Evolutionary conservation across 176 grass and related monocot species (phyloP).

Genomic region (Eleusine coracana): DNA sequence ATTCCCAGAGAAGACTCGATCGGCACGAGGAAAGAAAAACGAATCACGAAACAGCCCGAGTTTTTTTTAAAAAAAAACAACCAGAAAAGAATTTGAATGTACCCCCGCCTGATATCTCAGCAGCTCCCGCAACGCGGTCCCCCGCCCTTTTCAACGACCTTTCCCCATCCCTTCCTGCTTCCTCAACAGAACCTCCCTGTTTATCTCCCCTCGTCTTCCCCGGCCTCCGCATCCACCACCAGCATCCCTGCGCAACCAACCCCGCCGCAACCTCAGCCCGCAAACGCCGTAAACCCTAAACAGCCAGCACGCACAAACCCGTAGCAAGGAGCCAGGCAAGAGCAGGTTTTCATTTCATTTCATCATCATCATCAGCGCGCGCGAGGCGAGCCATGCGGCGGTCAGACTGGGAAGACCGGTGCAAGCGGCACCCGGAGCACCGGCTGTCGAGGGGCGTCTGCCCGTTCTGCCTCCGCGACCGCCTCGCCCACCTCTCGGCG

Average conservation of each 20-base stretch:
- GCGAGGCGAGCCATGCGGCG: conserved; percentile 48
- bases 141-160: conserved; percentile 3
- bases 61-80: not conserved
- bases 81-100: not conserved
- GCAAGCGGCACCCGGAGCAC: conserved; percentile 85
- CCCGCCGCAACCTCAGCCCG: not conserved
- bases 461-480: conserved; percentile 83
- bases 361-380: too few species aligned
- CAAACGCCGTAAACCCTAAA: conserved; percentile 10
- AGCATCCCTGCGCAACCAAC: not conserved
- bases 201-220: not conserved
- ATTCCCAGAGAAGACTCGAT: not conserved
- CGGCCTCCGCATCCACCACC: not conserved
- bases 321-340: too few species aligned
- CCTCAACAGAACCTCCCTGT: not conserved
- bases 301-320: not conserved
- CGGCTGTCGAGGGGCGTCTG: conserved; percentile 80
- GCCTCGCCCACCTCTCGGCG: conserved; percentile 72
- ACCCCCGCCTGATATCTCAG: not conserved
- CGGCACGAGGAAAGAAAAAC: not conserved
- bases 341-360: not conserved
- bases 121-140: not conserved
- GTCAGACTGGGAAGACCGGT: conserved; percentile 75
- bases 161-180: not conserved
- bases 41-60: not conserved